These are phyloP conservation scores for Volvariella volvacea DNA, from an alignment of 1,284 basidiomycete species.

Conservation along the genomic window DNA sequence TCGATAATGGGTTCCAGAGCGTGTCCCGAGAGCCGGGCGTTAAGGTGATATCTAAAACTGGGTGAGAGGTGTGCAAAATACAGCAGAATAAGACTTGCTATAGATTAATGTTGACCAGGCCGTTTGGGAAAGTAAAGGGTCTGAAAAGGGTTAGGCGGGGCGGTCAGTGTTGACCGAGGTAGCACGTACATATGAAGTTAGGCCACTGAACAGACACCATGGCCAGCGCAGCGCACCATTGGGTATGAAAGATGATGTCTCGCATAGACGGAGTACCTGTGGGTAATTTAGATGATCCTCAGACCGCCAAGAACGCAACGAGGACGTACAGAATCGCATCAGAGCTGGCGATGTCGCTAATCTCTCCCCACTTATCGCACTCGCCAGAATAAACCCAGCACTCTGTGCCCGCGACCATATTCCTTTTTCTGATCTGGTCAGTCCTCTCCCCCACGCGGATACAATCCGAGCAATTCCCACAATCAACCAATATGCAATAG, in stretches of 20 bases:
- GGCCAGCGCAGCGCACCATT: slow-evolving; percentile 80
- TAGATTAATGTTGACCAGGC: slow-evolving; percentile 86
- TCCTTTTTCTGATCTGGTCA: slow-evolving; percentile 48
- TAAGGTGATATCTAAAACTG: slow-evolving; percentile 64
- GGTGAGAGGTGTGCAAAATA: slow-evolving; percentile 7
- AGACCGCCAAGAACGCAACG: slow-evolving; percentile 7
- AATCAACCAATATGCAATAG: slow-evolving; percentile 76
- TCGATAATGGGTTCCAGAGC: slow-evolving; percentile 63
- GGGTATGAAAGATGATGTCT: slow-evolving; percentile 89
- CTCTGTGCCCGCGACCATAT: slow-evolving; percentile 69
- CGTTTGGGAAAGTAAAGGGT: slow-evolving; percentile 80
- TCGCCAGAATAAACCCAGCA: slow-evolving; percentile 83
- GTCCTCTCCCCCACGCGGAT: slow-evolving; percentile 76
- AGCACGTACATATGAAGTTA: slow-evolving; percentile 72
- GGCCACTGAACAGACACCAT: slow-evolving; percentile 97
- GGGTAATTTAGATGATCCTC: slow-evolving; percentile 10
- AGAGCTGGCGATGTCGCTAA: slow-evolving; percentile 81
- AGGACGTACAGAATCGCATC: slow-evolving; percentile 71
- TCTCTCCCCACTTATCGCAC: slow-evolving; percentile 87
- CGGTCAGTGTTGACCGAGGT: background rate
- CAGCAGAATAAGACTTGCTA: slow-evolving; percentile 48
- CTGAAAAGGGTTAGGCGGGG: slow-evolving; percentile 31
- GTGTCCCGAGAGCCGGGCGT: slow-evolving; percentile 36
- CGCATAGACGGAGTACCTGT: slow-evolving; percentile 87
- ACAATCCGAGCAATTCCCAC: slow-evolving; percentile 75